Conservation (phyloP, 176 grass and related monocot species). For the Eleusine coracana region DNA sequence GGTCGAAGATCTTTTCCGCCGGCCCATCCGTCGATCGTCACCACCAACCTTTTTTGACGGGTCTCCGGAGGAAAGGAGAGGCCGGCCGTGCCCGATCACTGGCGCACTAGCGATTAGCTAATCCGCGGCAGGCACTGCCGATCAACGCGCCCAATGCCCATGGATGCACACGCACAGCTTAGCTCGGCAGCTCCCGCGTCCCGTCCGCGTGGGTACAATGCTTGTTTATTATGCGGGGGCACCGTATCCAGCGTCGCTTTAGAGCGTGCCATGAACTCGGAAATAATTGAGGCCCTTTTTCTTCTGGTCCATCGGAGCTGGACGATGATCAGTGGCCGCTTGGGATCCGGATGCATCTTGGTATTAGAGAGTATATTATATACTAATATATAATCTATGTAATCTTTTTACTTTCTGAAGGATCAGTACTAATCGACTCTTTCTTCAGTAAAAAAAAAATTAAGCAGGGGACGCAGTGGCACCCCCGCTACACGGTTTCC, state of each 20-base stretch:
- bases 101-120: slow-evolving; percentile 33
- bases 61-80: slow-evolving; percentile 30
- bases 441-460: not conserved
- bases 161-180: not conserved
- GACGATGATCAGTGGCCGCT: slow-evolving; percentile 7
- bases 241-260: slow-evolving; percentile 37
- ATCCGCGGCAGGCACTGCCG: not conserved
- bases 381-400: not conserved
- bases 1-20: slow-evolving; percentile 12
- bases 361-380: not conserved
- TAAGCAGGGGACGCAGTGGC: slow-evolving; percentile 19
- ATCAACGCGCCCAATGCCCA: not conserved
- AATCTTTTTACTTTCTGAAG: not conserved
- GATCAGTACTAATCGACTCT: slow-evolving; percentile 14
- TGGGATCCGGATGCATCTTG: slow-evolving; percentile 9
- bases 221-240: slow-evolving; percentile 4
- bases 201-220: slow-evolving; percentile 16
- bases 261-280: not conserved
- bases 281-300: slow-evolving; percentile 23
- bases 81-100: slow-evolving; percentile 1
- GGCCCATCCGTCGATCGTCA: not conserved
- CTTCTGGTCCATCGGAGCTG: not conserved
- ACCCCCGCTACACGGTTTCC: not conserved
- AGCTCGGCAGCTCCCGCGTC: not conserved
- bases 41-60: slow-evolving; percentile 45